Conservation (phyloP, 2,329 filamentous ascomycete species). For the Diaporthe destruens region DNA sequence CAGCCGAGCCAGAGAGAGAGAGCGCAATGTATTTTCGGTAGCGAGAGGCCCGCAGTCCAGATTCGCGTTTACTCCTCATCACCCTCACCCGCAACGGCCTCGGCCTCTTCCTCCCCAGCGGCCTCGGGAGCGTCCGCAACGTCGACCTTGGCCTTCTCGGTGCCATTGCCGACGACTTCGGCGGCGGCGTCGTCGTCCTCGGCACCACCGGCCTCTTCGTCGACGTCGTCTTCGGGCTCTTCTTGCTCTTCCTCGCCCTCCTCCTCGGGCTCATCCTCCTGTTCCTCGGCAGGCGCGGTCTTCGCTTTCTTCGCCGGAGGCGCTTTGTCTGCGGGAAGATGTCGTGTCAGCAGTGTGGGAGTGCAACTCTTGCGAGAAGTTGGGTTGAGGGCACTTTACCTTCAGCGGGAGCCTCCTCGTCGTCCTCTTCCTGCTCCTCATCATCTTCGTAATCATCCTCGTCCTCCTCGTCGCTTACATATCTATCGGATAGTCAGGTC, state of each 20-base stretch:
- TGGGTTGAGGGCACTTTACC: slow-evolving; percentile 48
- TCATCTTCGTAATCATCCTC: slow-evolving; percentile 53
- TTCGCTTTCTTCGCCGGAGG: slow-evolving; percentile 67
- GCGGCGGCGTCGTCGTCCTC: slow-evolving; percentile 41
- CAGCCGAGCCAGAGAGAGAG: neutral
- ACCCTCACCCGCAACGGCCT: slow-evolving; percentile 48
- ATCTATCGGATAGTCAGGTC: slow-evolving; percentile 24
- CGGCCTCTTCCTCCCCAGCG: slow-evolving; percentile 51
- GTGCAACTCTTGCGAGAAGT: neutral
- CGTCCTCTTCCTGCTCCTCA: slow-evolving; percentile 55
- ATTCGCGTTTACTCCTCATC: slow-evolving; percentile 45
- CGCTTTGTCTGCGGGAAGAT: slow-evolving; percentile 50
- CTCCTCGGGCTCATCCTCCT: slow-evolving; percentile 43
- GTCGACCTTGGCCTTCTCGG: slow-evolving; percentile 44
- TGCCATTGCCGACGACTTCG: slow-evolving; percentile 25
- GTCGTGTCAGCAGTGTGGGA: slow-evolving; percentile 3
- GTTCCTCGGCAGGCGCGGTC: slow-evolving; percentile 52
- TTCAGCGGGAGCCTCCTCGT: slow-evolving; percentile 50
- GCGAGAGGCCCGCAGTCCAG: neutral
- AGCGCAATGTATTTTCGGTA: neutral
- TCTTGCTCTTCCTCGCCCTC: slow-evolving; percentile 42
- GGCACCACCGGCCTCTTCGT: neutral
- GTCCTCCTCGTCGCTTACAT: slow-evolving; percentile 55
- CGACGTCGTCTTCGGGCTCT: slow-evolving; percentile 39
- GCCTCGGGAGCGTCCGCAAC: slow-evolving; percentile 47